Base-by-base conservation (phyloP, 495 filamentous ascomycete genomes). In the Penicillium goetzii region DNA sequence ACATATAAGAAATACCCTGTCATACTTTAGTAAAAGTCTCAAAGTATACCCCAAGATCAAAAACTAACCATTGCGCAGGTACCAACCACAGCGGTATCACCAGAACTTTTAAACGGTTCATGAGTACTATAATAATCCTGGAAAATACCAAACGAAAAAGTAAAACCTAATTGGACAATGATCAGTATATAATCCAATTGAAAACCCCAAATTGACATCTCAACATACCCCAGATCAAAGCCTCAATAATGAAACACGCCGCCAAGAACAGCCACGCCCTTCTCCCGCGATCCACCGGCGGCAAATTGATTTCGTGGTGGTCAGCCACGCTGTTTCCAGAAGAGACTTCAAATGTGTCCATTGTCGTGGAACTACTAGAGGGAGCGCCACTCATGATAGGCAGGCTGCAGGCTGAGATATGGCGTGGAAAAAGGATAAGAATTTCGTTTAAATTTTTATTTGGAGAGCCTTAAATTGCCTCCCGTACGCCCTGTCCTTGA, bases 221-320 rank as follows among this genome's bases (percentile, higher is more conserved):
- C n/a, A 33, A 69, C 75, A 65, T 70, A 87, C 87, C 88, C 88
- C 87, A 91, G 25, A 89, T 76, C 12, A 90, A 71, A n/a, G 78
- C 83, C 65, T 91, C 88, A 30, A 90, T 74, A 57, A 85, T 71
- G 71, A 90, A 90, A 64, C 82, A 82, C 4, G 83, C 85, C 1
- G 80, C 75, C 0, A 92, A 78, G 62, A 88, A 88, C 0, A 89
- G 76, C 84, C 85, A 91, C 14, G 89, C 88, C 43, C 85, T 74
- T 53, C 79, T 84, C 11, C 88, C 89, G 25, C 81, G 72, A 71
- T 91, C 89, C 4, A 72, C 81, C 4, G 79, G 81, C 8, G 87
- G 86, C 34, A 68, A 45, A 50, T 68, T 60, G 9, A 25, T 36
- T 50, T 63, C 61, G 26, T 63, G 56, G 17, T 33, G 12, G 86